phyloP scores from a whole-genome alignment of 75 land plant genomes.

The Azolla pinnata region DNA sequence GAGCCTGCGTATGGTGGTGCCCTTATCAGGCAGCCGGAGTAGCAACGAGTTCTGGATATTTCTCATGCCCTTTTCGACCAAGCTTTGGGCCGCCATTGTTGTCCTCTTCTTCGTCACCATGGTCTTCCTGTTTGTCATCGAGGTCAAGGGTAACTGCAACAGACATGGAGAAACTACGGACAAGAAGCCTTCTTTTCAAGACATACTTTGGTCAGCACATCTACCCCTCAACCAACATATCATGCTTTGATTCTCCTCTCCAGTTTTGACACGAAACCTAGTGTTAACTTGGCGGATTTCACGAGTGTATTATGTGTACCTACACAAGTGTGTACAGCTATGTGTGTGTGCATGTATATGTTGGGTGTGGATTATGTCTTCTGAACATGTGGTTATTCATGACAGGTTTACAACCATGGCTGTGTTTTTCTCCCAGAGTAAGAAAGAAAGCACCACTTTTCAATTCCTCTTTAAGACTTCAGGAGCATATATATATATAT shows the following conservation, averaged over 20 bases:
- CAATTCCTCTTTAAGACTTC: too few relatives aligned
- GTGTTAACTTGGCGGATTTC: neutral
- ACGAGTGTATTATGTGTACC: too few relatives aligned
- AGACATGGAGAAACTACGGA: too few relatives aligned
- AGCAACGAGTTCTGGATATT: neutral
- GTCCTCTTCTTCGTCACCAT: neutral
- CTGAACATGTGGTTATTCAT: neutral
- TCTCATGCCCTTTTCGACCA: neutral
- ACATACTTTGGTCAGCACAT: too few relatives aligned
- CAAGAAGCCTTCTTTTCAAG: neutral
- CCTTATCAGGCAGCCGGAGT: neutral
- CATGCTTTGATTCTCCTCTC: neutral
- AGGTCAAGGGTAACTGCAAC: too few relatives aligned
- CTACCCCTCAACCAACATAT: neutral
- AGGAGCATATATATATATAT: neutral
- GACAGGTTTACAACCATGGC: conserved; percentile 12
- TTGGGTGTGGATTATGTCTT: neutral
- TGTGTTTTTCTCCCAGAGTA: conserved; percentile 16
- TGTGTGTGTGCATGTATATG: neutral
- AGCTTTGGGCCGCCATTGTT: neutral
- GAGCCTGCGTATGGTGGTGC: conserved; percentile 12
- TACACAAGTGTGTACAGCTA: neutral
- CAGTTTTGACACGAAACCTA: neutral
- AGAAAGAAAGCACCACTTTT: neutral
- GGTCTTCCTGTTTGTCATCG: neutral